Base-by-base conservation (phyloP, 2,329 filamentous ascomycete species). In the Stachybotrys echinatus region DNA sequence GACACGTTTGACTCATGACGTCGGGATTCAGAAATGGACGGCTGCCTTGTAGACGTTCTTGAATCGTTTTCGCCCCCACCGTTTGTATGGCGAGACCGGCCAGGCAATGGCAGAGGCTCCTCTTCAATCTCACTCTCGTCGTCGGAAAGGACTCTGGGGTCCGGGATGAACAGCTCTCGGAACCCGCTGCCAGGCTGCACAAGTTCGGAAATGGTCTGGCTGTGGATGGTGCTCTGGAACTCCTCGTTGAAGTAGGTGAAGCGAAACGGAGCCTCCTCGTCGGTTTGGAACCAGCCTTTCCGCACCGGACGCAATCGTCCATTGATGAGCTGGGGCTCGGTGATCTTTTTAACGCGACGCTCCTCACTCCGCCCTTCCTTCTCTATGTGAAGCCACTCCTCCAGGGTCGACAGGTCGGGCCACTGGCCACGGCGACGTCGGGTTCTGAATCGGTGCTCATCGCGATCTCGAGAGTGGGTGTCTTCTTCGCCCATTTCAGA, bases 181-280 rank as follows among this genome's bases (percentile, higher is more conserved):
- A 99, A 99, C 42, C 81, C 88, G 52, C 85, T 81, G 6, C 90
- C 94, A 1, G 89, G 85, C 58, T 96, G 91, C 8, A 95, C 80
- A 19, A 99, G 79, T 65, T 96, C 94, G 3, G 91, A 95, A 50
- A 99, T 96, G 1, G 88, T 94, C 67, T 95, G 89, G 52, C 91
- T 94, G 68, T 99, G 94, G 54, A 99, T 95, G 0, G 94, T 99
- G 66, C 89, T 95, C 61, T 90, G 87, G 50, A 97, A 90, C 55
- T 96, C 90, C 65, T 97, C 94, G 67, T 97, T 97, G 77, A 99
- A 99, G 68, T 99, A 99, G 0, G 94, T 97, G 66, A 96, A 99
- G 22, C 94, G 83, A 66, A 95, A 97, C 0, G 94, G 94, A 0
- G 87, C 84, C 56, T 96, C 92, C 53, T 96, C 92, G 55, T 94